These are phyloP conservation scores for Athelia psychrophila DNA, from an alignment of 1,284 basidiomycete genomes.

Conservation along the genomic window DNA sequence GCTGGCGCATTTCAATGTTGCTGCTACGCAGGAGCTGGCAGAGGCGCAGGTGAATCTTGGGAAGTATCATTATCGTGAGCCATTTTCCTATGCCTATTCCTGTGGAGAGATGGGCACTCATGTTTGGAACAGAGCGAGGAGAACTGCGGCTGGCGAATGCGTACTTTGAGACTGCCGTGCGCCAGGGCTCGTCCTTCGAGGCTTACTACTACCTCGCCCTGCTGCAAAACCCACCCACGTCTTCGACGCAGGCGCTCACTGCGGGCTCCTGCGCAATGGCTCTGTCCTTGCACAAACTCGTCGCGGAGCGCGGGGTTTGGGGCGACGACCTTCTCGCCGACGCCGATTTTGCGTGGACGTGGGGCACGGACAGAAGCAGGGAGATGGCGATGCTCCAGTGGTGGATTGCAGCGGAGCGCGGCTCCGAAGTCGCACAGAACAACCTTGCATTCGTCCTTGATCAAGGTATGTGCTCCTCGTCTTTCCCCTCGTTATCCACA, in stretches of 20 bases:
- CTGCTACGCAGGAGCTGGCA: slow-evolving; percentile 81
- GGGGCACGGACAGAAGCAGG: slow-evolving; percentile 63
- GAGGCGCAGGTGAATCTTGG: slow-evolving; percentile 92
- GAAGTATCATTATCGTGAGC: slow-evolving; percentile 78
- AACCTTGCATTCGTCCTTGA: slow-evolving; percentile 94
- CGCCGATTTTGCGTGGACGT: slow-evolving; percentile 79
- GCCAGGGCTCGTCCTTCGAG: slow-evolving; percentile 87
- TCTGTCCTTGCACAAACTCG: slow-evolving; percentile 87
- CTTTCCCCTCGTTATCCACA: not conserved
- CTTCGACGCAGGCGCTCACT: slow-evolving; percentile 40
- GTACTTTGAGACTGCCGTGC: slow-evolving; percentile 81
- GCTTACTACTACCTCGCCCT: slow-evolving; percentile 89
- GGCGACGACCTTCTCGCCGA: slow-evolving; percentile 80
- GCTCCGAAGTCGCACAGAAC: slow-evolving; percentile 92
- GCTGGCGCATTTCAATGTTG: slow-evolving; percentile 67
- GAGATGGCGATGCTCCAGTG: slow-evolving; percentile 85
- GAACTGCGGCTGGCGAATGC: slow-evolving; percentile 63
- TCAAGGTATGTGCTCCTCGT: slow-evolving; percentile 68
- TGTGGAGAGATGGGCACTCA: no score
- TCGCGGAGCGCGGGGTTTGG: slow-evolving; percentile 88
- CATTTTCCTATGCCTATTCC: not conserved
- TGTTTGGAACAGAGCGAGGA: slow-evolving; percentile 65
- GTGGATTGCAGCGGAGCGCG: slow-evolving; percentile 93
- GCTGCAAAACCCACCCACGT: slow-evolving; percentile 58
- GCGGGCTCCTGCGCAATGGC: slow-evolving; percentile 80